Base-by-base conservation (phyloP, 2,329 filamentous ascomycete species). In the Davidsoniella virescens region DNA sequence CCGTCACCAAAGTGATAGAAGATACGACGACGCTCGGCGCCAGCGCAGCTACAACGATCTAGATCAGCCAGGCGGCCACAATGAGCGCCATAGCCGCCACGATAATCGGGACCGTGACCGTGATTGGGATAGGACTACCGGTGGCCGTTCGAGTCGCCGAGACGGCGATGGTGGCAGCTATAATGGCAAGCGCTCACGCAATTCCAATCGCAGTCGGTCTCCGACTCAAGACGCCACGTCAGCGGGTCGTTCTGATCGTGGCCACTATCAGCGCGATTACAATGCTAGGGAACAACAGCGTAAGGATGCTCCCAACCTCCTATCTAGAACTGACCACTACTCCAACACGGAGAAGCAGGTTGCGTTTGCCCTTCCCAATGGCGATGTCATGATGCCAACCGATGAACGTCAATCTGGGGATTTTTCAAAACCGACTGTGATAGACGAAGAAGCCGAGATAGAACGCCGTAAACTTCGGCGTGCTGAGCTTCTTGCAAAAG, bases 401-500 rank as follows among this genome's bases (percentile, higher is more conserved):
- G 41, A 52, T 44, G 44, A 18, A 20, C 33, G 20, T 5, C 26
- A 5, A n/a, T 17, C 36, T 10, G 20, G 26, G n/a, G 14, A 42
- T 10, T 14, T 45, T 18, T 18, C 44, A 10, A 72, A 75, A 56
- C 67, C 73, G 51, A 70, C 78, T 57, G 71, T 75, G n/a, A 62
- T 87, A 57, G 83, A 93, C 62, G 84, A 93, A 67, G 84, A 83
- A 55, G 80, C 84, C 57, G 73, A 90, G 59, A 84, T 94, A 59
- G 84, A 93, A 63, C 81, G 87, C 59, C 83, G 88, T 50, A 82
- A 87, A 25, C 87, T 83, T 61, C 78, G 84, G 52, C 81, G 88
- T 56, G 85, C 92, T 66, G 85, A 86, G 56, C 83, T 94, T 55
- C 76, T 87, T 61, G 83, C 85, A 62, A 93, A 87, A 68, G 83